Evolutionary conservation across 179 eudicot genomes (phyloP), one percentile per base, ranked within the genome.

Genomic region (Gypsophila paniculata): DNA sequence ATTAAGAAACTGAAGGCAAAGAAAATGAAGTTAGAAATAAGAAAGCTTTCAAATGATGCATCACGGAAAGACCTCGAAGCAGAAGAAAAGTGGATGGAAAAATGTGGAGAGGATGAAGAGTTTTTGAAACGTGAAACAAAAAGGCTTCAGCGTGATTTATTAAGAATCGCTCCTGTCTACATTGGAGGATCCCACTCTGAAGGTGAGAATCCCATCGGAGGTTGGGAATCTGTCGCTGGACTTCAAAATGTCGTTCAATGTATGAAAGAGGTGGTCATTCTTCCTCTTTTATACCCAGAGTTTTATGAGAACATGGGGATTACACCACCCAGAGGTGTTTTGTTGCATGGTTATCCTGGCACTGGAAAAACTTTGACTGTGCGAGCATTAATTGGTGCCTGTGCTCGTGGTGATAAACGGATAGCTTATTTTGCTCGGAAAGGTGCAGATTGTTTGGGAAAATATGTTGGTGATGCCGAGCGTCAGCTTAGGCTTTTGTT

Each of bases 201-300:
- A 73, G 81, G 75, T 36, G 85, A 80, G 7, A 77, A 68, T 14
- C 77, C 79, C 44, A 89, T 80, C 82, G 88, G 83, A 77, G 96
- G 98, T 49, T 93, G 97, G 97, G 98, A 93, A 75, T 93, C 98
- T 75, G 97, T 89, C 71, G 98, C 94, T 17, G 97, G 97, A 64
- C 93, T 91, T 65, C 96, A 93, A 75, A 79, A 84, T 78, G 98
- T 93, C 65, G 85, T 91, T 54, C 89, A 72, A 68, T 91, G 97
- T 78, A 84, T 93, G 90, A 93, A 93, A 81, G 98, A 93, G 84
- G 96, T 93, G 73, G 96, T 93, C 67, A 88, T 93, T 70, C 78
- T 93, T 68, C 98, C 98, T 36, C 91, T 93, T 38, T 62, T 93
- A 69, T 93, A 93, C 79, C 98, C 98, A 4, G 93, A 93, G 69